phyloP scores from a whole-genome alignment of 257 asterid genomes.

The Nicotiana otophora region DNA sequence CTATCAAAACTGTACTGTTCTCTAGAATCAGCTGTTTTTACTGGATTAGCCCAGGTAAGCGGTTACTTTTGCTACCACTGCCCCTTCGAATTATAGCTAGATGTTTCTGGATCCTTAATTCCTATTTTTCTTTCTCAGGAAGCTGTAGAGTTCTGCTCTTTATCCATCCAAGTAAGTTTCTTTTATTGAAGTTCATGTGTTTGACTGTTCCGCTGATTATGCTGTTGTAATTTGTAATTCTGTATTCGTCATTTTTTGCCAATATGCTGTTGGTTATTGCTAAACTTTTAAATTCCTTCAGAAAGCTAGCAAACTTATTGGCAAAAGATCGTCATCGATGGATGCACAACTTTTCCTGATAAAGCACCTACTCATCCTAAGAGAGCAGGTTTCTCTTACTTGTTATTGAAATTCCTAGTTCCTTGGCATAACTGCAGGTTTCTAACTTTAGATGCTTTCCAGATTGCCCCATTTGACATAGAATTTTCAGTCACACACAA shows the following conservation, averaged over 20 bases:
- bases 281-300: slow-evolving; percentile 28
- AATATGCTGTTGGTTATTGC: slow-evolving; percentile 19
- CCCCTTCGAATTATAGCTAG: background rate
- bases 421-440: background rate
- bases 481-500: slow-evolving; percentile 96
- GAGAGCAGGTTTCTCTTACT: slow-evolving; percentile 51
- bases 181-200: background rate
- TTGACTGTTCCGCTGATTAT: background rate
- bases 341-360: slow-evolving; percentile 92
- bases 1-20: slow-evolving; percentile 85
- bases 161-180: slow-evolving; percentile 76
- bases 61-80: slow-evolving; percentile 15
- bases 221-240: slow-evolving; percentile 9
- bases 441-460: slow-evolving; percentile 35
- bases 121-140: slow-evolving; percentile 50
- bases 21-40: slow-evolving; percentile 80
- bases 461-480: slow-evolving; percentile 98
- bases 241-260: slow-evolving; percentile 13
- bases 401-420: slow-evolving; percentile 3
- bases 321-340: slow-evolving; percentile 70
- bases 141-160: slow-evolving; percentile 87
- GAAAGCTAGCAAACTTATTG: slow-evolving; percentile 90
- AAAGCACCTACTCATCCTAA: slow-evolving; percentile 89
- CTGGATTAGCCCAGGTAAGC: slow-evolving; percentile 95
- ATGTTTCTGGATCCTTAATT: slow-evolving; percentile 13